Base-by-base conservation (phyloP, 257 asterid genomes). In the Solanum verrucosum region DNA sequence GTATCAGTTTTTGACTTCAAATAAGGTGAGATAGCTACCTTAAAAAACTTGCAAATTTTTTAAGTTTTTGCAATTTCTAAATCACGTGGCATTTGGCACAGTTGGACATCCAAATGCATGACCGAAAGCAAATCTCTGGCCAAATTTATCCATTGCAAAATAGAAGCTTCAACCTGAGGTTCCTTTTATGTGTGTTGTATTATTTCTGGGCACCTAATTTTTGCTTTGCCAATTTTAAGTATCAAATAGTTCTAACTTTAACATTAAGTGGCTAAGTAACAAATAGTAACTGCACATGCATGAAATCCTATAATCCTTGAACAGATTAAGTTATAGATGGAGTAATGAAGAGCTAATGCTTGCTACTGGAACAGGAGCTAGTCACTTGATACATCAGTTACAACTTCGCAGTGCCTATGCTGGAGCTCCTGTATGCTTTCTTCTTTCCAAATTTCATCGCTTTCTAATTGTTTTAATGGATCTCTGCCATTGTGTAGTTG, bases 1-100 rank as follows among this genome's bases (percentile, higher is more conserved):
- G 90, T 95, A 96, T 92, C 93, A 93, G 89, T 96, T 94, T 90
- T 89, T 96, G 86, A 89, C 95, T 75, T 92, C 96, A 88, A 94
- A 96, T 73, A 88, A 93, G 99, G 99, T 95, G 87, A 88, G 89
- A 72, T 87, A 46, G 84, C 84, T 83, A 85, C 67, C 67, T 23
- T 40, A 9, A 40, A 40, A 40, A 3, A 40, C 46, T 40, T 40
- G 13, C 13, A 9, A 5, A 5, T 49, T 67, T 85, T 75, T 3
- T 0, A 27, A 20, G 14, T 38, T 77, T 42, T 13, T 52, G 67
- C 59, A 11, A 25, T 56, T 49, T 75, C n/a, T 38, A 16, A 67
- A n/a, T 11, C 34, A 40, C 31, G 9, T 85, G 4, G 77, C 73
- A 74, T 33, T 84, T 91, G 52, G 73, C 72, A 68, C 90, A 96